phyloP scores from a whole-genome alignment of 129 eudicot species.

The Flaveria robusta region DNA sequence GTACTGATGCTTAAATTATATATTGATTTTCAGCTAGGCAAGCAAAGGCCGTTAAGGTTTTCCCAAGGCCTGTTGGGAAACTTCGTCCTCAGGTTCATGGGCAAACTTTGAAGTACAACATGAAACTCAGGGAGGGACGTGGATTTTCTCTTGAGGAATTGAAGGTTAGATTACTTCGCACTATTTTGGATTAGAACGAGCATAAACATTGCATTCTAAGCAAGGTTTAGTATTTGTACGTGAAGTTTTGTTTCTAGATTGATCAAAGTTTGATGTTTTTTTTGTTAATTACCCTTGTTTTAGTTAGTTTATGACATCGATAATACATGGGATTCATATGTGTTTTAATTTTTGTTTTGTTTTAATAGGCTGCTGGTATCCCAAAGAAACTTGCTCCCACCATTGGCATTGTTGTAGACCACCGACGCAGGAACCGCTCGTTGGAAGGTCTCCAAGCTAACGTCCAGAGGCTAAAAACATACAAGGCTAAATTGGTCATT shows the following conservation, averaged over 20 bases:
- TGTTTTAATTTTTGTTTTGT: background rate
- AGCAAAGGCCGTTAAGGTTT: slow-evolving; percentile 69
- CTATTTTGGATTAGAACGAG: background rate
- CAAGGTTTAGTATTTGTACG: background rate
- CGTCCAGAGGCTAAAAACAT: slow-evolving; percentile 79
- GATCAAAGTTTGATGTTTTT: background rate
- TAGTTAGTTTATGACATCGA: background rate
- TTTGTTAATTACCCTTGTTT: background rate
- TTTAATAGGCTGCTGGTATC: slow-evolving; percentile 66
- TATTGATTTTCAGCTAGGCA: slow-evolving; percentile 54
- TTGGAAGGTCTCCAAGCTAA: slow-evolving; percentile 77
- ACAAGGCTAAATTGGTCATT: slow-evolving; percentile 77
- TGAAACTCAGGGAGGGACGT: slow-evolving; percentile 79
- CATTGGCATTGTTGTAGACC: slow-evolving; percentile 76
- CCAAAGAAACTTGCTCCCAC: slow-evolving; percentile 84
- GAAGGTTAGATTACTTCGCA: slow-evolving; percentile 38
- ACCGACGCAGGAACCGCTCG: slow-evolving; percentile 70
- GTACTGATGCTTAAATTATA: background rate
- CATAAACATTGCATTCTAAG: background rate
- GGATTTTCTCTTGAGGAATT: slow-evolving; percentile 86
- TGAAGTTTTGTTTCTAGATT: background rate
- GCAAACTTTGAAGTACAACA: slow-evolving; percentile 73
- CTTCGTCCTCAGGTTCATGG: slow-evolving; percentile 83
- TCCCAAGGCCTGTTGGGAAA: slow-evolving; percentile 84
- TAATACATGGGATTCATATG: background rate